phyloP scores from a whole-genome alignment of 1,139 yeast genomes.

The Sugiyamaella castrensis region DNA sequence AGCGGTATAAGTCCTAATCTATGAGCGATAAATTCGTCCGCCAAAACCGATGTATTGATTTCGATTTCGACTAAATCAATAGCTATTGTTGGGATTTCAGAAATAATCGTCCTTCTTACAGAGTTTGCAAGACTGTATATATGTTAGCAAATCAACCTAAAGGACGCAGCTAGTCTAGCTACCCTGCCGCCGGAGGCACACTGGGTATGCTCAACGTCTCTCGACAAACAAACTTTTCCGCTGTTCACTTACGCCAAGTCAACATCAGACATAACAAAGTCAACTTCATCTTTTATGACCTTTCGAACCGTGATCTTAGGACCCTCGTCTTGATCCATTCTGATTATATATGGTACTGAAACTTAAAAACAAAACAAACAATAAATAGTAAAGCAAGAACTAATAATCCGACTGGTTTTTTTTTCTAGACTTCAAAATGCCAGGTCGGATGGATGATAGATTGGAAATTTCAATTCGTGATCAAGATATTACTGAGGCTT shows the following conservation, averaged over 20 bases:
- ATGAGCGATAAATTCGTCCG: slow-evolving; percentile 94
- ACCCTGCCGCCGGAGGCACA: slow-evolving; percentile 3
- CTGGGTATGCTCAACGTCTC: background rate
- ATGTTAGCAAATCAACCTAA: slow-evolving; percentile 7
- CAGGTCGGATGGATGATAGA: no score
- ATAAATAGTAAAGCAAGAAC: no score
- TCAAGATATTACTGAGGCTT: no score
- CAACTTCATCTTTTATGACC: slow-evolving; percentile 81
- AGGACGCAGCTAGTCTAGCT: background rate
- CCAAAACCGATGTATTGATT: slow-evolving; percentile 87
- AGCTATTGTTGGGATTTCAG: slow-evolving; percentile 93
- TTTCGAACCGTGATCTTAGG: slow-evolving; percentile 89
- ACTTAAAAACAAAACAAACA: no score
- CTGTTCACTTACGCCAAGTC: slow-evolving; percentile 57
- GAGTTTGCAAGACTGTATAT: slow-evolving; percentile 69
- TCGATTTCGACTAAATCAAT: slow-evolving; percentile 95
- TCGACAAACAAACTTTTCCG: background rate
- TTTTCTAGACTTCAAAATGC: no score
- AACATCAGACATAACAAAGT: slow-evolving; percentile 81
- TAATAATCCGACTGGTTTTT: no score
- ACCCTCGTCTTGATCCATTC: slow-evolving; percentile 46
- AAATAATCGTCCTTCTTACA: slow-evolving; percentile 82
- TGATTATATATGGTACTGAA: no score
- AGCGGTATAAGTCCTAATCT: slow-evolving; percentile 89
- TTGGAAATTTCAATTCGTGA: no score